phyloP scores from a whole-genome alignment of 306 rosid genomes.

The Sesbania bispinosa region DNA sequence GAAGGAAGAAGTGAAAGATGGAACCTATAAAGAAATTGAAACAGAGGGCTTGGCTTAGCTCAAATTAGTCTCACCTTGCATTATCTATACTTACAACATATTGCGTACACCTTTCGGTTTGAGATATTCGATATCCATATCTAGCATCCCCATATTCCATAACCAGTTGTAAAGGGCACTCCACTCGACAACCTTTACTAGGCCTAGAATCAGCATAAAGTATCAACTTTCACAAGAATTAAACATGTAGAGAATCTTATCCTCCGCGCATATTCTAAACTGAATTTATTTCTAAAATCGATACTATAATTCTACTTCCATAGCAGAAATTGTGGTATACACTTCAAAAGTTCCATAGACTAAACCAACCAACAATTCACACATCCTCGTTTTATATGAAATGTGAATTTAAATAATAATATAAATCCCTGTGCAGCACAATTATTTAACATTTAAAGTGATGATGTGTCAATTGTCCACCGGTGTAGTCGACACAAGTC shows the following conservation, averaged over 20 bases:
- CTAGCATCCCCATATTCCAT: background rate
- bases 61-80: slow-evolving; percentile 11
- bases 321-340: background rate
- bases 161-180: background rate
- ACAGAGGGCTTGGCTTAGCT: slow-evolving; percentile 8
- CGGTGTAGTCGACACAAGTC: background rate
- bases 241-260: background rate
- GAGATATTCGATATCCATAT: background rate
- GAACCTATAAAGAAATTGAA: slow-evolving; percentile 8
- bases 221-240: background rate
- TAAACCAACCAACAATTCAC: background rate
- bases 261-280: slow-evolving; percentile 2
- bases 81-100: slow-evolving; percentile 1
- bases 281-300: background rate
- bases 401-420: background rate
- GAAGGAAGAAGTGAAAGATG: slow-evolving; percentile 13
- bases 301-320: background rate
- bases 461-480: background rate
- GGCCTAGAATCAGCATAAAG: background rate
- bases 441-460: background rate
- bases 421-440: background rate
- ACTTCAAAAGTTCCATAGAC: background rate
- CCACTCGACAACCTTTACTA: slow-evolving; percentile 12
- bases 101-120: background rate
- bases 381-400: background rate